phyloP scores from a whole-genome alignment of 768 basidiomycete species.

The Boletus reticulatus region DNA sequence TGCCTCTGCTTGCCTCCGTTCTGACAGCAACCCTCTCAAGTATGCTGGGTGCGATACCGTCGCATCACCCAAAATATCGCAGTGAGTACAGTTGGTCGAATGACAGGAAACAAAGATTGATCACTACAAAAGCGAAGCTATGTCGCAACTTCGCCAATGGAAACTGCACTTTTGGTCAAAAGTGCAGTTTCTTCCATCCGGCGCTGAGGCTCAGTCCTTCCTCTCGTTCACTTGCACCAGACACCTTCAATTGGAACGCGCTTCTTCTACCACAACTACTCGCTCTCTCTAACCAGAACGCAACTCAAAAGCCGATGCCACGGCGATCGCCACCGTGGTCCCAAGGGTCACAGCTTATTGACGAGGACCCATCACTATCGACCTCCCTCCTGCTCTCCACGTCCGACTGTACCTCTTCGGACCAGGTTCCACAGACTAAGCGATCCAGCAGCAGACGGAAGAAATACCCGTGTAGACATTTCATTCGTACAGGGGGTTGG shows the following conservation, averaged over 20 bases:
- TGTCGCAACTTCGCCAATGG: constrained; percentile 38
- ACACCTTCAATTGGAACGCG: constrained; percentile 16
- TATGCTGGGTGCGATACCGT: constrained; percentile 7
- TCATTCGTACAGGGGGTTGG: constrained; percentile 40
- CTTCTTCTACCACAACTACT: constrained; percentile 16
- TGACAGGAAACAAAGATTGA: constrained; percentile 1
- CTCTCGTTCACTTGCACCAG: constrained; percentile 15
- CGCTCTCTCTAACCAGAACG: constrained; percentile 8
- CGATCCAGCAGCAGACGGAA: constrained; percentile 15
- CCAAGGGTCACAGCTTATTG: constrained; percentile 11
- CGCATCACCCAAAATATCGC: constrained; percentile 28
- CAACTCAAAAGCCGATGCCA: not conserved
- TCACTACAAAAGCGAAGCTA: constrained; percentile 29
- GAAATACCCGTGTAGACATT: constrained; percentile 41
- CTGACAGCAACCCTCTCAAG: constrained; percentile 3
- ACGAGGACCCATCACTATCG: constrained; percentile 20
- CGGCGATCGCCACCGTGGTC: constrained; percentile 1
- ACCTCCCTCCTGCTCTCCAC: constrained; percentile 23
- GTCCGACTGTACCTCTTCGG: constrained; percentile 18
- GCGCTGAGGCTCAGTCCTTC: constrained; percentile 6
- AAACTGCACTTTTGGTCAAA: constrained; percentile 36
- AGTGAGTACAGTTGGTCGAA: constrained; percentile 23
- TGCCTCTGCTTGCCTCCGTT: not conserved
- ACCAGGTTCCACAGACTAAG: not conserved
- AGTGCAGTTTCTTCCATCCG: constrained; percentile 40